These are phyloP conservation scores for Hippophae tibetana DNA, from an alignment of 306 rosid genomes.

Conservation along the genomic window DNA sequence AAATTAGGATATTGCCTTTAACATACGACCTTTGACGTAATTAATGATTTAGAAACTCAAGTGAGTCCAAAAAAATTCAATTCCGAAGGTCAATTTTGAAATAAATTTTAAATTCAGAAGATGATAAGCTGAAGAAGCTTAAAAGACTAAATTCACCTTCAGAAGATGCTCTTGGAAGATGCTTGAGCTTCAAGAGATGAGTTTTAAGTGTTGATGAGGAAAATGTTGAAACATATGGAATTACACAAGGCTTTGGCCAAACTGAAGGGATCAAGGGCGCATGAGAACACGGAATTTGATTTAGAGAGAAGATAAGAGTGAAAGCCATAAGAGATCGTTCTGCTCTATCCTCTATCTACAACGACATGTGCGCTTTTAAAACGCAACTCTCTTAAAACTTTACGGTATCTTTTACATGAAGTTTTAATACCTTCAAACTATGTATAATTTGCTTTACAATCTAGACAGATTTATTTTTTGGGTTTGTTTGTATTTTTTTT, in stretches of 20 bases:
- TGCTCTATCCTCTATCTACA: background rate
- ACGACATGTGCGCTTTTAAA: background rate
- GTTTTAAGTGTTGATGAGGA: constrained; percentile 17
- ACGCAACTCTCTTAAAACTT: too few species aligned
- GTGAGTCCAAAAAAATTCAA: constrained; percentile 5
- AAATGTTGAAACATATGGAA: constrained; percentile 14
- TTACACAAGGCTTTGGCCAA: constrained; percentile 5
- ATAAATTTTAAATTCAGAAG: constrained; percentile 5
- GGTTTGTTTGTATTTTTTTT: too few species aligned
- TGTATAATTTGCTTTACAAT: too few species aligned
- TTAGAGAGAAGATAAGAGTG: constrained; percentile 23
- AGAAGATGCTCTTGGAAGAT: constrained; percentile 34
- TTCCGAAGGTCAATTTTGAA: constrained; percentile 2
- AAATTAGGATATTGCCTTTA: too few species aligned
- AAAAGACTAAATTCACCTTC: constrained; percentile 38
- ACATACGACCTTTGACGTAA: too few species aligned
- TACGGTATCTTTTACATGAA: too few species aligned
- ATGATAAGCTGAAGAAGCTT: constrained; percentile 9
- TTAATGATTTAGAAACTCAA: too few species aligned
- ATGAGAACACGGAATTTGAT: constrained; percentile 19
- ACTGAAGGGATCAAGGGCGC: constrained; percentile 12
- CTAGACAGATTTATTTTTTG: too few species aligned
- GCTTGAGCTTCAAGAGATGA: constrained; percentile 34
- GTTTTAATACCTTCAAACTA: too few species aligned
- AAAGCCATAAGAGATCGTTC: constrained; percentile 32